phyloP scores from a whole-genome alignment of 1,139 yeast genomes.

The Debaryomyces coudertii region DNA sequence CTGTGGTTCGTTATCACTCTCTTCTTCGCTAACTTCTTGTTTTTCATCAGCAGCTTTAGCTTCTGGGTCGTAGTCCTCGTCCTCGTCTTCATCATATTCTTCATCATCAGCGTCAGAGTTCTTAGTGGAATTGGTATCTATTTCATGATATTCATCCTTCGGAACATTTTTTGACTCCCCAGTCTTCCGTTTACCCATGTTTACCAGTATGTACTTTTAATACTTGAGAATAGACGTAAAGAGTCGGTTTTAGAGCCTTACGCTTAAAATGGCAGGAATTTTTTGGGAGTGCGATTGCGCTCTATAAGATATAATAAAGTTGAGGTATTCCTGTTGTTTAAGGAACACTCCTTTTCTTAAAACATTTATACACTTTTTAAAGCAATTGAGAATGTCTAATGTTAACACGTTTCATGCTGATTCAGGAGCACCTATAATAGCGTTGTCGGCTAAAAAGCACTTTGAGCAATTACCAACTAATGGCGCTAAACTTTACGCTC shows the following conservation, averaged over 20 bases:
- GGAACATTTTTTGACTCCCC: not conserved
- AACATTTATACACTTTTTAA: not conserved
- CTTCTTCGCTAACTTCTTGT: conserved; percentile 28
- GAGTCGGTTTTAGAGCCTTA: not conserved
- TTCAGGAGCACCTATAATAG: conserved; percentile 47
- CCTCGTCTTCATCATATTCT: conserved; percentile 61
- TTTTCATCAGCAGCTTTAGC: conserved; percentile 26
- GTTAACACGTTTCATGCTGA: conserved; percentile 37
- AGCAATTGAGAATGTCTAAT: conserved; percentile 17
- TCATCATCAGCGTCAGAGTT: conserved; percentile 14
- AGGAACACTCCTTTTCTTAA: not conserved
- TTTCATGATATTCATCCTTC: conserved; percentile 6
- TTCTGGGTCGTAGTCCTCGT: conserved; percentile 63
- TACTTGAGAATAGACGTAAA: not conserved
- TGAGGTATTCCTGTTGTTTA: not conserved
- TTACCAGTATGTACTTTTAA: not conserved
- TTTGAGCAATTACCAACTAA: conserved; percentile 42
- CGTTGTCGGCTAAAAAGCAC: conserved; percentile 47
- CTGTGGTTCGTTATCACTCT: conserved; percentile 22
- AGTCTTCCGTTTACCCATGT: conserved; percentile 2
- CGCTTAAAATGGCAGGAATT: conserved; percentile 4
- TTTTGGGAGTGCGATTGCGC: not conserved
- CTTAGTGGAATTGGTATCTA: conserved; percentile 17
- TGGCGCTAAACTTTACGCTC: conserved; percentile 65
- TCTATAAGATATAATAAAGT: not conserved